These are phyloP conservation scores for Aspergillus taichungensis DNA, from an alignment of 495 filamentous ascomycete species.

Conservation along the genomic window DNA sequence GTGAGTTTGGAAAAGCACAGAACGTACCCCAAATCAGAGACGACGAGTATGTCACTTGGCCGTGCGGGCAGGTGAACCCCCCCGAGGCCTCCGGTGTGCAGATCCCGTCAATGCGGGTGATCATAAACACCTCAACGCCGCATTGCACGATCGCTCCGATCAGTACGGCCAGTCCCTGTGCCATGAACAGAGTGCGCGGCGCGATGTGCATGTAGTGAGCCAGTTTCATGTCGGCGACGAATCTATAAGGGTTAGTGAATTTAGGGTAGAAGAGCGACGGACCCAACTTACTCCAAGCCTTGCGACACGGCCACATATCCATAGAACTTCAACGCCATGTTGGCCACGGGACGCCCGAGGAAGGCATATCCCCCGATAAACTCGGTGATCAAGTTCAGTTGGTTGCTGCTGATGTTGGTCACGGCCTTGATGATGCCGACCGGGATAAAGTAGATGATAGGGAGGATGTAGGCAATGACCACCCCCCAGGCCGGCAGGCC, in stretches of 20 bases:
- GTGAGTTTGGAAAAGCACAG: not conserved
- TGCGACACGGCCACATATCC: slow-evolving; percentile 59
- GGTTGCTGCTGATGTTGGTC: slow-evolving; percentile 59
- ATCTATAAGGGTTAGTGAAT: slow-evolving; percentile 32
- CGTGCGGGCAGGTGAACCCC: slow-evolving; percentile 61
- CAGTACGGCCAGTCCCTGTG: slow-evolving; percentile 57
- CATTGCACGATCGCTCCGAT: slow-evolving; percentile 60
- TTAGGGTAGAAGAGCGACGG: slow-evolving; percentile 29
- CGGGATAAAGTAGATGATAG: slow-evolving; percentile 36
- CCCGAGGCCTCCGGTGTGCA: slow-evolving; percentile 52
- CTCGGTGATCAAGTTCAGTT: slow-evolving; percentile 59
- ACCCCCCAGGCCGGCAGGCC: slow-evolving; percentile 61
- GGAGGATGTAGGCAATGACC: slow-evolving; percentile 45
- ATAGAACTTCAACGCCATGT: slow-evolving; percentile 73
- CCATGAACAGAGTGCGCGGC: slow-evolving; percentile 58
- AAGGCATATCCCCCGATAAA: slow-evolving; percentile 67
- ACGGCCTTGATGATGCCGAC: slow-evolving; percentile 51
- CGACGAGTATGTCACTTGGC: slow-evolving; percentile 58
- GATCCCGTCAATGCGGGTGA: slow-evolving; percentile 50
- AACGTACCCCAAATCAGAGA: slow-evolving; percentile 59
- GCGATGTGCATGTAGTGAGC: slow-evolving; percentile 73
- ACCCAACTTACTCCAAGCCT: slow-evolving; percentile 31
- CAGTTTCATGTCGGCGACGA: slow-evolving; percentile 71
- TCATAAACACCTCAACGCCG: slow-evolving; percentile 55
- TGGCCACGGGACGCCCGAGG: slow-evolving; percentile 53